Conservation (phyloP, 495 filamentous ascomycete species). For the Penicillium pulvis region DNA sequence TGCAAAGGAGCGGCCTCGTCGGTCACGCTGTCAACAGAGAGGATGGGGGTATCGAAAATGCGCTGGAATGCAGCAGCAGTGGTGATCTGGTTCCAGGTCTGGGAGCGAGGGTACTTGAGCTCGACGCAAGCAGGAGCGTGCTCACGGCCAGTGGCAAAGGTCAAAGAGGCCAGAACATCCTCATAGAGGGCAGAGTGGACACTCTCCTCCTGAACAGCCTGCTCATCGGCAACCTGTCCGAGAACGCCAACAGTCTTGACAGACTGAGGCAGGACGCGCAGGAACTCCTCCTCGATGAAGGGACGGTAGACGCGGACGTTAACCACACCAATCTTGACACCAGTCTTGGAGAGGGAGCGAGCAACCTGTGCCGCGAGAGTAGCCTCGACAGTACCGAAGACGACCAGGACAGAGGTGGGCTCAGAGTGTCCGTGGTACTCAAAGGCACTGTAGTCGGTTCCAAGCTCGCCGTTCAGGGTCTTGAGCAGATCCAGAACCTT, state of each 20-base stretch:
- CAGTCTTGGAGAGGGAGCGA: conserved; percentile 66
- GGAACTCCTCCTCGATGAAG: conserved; percentile 91
- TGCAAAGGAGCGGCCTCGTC: conserved; percentile 39
- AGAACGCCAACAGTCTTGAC: conserved; percentile 70
- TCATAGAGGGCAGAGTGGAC: conserved; percentile 81
- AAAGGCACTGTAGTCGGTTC: conserved; percentile 87
- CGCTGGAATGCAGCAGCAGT: conserved; percentile 69
- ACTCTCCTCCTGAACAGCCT: conserved; percentile 63
- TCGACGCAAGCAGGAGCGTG: conserved; percentile 67
- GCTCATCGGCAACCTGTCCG: conserved; percentile 60
- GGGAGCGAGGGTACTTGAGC: conserved; percentile 83
- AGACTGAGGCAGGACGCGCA: conserved; percentile 73
- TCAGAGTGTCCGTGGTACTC: conserved; percentile 88
- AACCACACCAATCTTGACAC: conserved; percentile 78
- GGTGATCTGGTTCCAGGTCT: conserved; percentile 78
- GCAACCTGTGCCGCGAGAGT: conserved; percentile 84
- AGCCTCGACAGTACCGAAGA: conserved; percentile 88
- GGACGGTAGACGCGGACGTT: conserved; percentile 92
- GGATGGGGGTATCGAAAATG: conserved; percentile 55
- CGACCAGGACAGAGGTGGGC: conserved; percentile 79
- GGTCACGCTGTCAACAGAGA: conserved; percentile 42
- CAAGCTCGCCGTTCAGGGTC: conserved; percentile 87
- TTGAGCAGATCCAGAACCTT: conserved; percentile 74
- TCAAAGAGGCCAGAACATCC: conserved; percentile 82
- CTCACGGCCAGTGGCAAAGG: conserved; percentile 69